phyloP scores from a whole-genome alignment of 495 filamentous ascomycete species.

The Filosporella fistucella region DNA sequence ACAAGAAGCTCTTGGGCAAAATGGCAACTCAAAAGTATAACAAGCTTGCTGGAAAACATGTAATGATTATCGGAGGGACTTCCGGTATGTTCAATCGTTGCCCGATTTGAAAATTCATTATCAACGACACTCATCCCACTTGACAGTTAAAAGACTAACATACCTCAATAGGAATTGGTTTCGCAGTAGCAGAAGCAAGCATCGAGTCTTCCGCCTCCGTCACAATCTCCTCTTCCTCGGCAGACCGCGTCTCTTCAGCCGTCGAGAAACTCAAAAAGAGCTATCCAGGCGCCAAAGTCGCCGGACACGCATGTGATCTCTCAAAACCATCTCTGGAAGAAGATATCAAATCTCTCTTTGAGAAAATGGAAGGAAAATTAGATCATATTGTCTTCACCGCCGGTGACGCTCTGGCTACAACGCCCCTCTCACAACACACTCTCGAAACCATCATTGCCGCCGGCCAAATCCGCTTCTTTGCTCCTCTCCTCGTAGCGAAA shows the following conservation, averaged over 20 bases:
- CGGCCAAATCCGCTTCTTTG: conserved; percentile 45
- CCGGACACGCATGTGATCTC: conserved; percentile 49
- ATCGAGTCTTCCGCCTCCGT: conserved; percentile 46
- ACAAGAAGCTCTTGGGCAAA: too few relatives aligned
- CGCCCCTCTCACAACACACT: conserved; percentile 32
- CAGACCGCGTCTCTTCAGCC: conserved; percentile 33
- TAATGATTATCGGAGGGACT: conserved; percentile 20
- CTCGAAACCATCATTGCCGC: conserved; percentile 32
- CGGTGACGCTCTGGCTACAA: conserved; percentile 36
- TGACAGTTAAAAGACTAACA: background rate
- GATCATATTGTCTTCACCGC: conserved; percentile 64
- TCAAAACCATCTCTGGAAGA: conserved; percentile 36
- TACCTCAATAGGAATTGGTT: conserved; percentile 47
- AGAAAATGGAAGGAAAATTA: conserved; percentile 31
- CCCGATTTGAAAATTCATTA: background rate
- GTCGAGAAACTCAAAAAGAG: conserved; percentile 30
- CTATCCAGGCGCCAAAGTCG: conserved; percentile 31
- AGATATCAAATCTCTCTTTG: conserved; percentile 42
- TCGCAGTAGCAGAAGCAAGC: conserved; percentile 43
- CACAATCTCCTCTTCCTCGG: conserved; percentile 48
- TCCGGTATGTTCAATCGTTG: conserved; percentile 2
- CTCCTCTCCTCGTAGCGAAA: conserved; percentile 50
- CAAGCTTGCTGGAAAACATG: conserved; percentile 19
- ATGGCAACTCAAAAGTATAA: conserved; percentile 11
- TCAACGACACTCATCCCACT: background rate